Evolutionary conservation across 495 filamentous ascomycete genomes (phyloP), one percentile per base, ranked within the genome.

Genomic region (Letharia columbiana): DNA sequence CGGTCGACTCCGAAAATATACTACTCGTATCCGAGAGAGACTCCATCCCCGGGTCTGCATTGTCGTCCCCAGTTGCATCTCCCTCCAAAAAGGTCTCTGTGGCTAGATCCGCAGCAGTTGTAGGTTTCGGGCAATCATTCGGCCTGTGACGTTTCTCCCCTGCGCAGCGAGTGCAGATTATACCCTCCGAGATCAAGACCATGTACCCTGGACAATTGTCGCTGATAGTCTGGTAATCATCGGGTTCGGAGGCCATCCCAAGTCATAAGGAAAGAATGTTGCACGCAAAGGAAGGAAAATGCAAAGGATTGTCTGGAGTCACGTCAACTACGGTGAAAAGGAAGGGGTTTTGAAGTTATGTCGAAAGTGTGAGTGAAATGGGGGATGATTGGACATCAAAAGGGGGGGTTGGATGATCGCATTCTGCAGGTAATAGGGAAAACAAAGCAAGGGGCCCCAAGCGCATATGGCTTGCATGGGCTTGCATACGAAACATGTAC

Each of bases 241-340:
- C 54, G 15, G 54, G 54, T 57, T 57, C 54, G 54, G 54, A 37
- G 54, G 54, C 54, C 54, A 57, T 57, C 39, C 54, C 52, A 20
- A 20, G 54, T 57, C 54, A 37, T 37, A 20, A 23, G 33, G 31
- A 57, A 20, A 37, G 20, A 37, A 37, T 1, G 1, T 57, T 12
- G 54, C 17, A 37, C 28, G 10, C 54, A 57, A 20, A 37, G 54
- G 54, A 37, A 37, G 54, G 2, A 20, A 37, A 57, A 12, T 8
- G 54, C 8, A 37, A 37, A 20, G 17, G 33, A 37, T 37, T 23
- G 3, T 17, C 1, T 35, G 31, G n/a, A n/a, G n/a, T 17, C 35
- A 18, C 9, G 20, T 57, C 54, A 57, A 57, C 6, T 57, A 7
- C 54, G 54, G 33, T 8, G 2, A 23, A 57, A 57, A 56, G 31